These are phyloP conservation scores for Tricholoma matsutake DNA, from an alignment of 768 basidiomycete species.

Conservation along the genomic window DNA sequence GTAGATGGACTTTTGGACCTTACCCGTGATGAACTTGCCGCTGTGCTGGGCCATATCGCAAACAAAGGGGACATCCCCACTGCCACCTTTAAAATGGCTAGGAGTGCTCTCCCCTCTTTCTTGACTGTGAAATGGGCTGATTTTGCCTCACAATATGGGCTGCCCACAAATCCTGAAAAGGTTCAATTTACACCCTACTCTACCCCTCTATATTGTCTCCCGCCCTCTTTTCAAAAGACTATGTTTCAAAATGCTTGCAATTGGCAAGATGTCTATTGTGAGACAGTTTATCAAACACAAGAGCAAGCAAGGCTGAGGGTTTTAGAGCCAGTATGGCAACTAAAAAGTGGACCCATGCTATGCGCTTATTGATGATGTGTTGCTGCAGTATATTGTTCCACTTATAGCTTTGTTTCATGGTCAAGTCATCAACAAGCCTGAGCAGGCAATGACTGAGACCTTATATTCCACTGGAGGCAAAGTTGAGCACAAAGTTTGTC, in stretches of 20 bases:
- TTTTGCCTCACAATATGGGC: no score
- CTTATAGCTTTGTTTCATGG: slow-evolving; percentile 20
- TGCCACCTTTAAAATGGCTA: no score
- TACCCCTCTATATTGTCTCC: slow-evolving; percentile 4
- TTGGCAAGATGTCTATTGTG: slow-evolving; percentile 12
- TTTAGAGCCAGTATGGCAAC: slow-evolving; percentile 6
- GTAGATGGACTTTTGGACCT: no score
- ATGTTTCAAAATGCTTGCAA: slow-evolving; percentile 11
- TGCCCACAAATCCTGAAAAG: no score
- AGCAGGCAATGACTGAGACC: slow-evolving; percentile 8
- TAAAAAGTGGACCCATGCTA: not conserved
- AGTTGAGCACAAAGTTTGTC: slow-evolving; percentile 11
- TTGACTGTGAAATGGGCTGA: no score
- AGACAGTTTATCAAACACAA: slow-evolving; percentile 10
- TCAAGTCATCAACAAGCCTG: slow-evolving; percentile 18
- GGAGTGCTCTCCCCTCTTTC: no score
- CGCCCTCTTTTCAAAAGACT: slow-evolving; percentile 3
- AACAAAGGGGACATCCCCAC: no score
- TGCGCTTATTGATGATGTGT: not conserved
- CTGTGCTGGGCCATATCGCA: no score
- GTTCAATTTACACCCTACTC: no score
- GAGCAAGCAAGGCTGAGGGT: slow-evolving; percentile 7
- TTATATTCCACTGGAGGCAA: slow-evolving; percentile 16
- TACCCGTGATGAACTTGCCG: no score
- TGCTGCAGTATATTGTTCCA: no score